phyloP scores from a whole-genome alignment of 2,329 filamentous ascomycete genomes.

The Penicillium sp. region DNA sequence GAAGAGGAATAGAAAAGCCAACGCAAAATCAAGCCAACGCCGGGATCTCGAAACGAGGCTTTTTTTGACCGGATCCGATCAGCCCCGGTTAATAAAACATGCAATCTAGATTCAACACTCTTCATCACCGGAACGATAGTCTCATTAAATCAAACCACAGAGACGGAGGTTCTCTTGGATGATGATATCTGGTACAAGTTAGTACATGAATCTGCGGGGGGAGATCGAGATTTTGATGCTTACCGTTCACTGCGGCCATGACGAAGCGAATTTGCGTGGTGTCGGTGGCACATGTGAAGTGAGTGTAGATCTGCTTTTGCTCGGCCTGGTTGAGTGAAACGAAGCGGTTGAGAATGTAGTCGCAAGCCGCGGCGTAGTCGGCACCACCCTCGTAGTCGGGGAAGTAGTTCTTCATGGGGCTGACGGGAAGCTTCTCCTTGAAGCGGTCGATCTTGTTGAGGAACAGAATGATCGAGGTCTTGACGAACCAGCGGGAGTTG shows the following conservation, averaged over 20 bases:
- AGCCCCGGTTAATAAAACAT: constrained; percentile 33
- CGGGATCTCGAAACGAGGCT: constrained; percentile 26
- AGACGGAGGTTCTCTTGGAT: constrained; percentile 98
- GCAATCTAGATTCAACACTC: constrained; percentile 35
- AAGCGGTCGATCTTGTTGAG: constrained; percentile 76
- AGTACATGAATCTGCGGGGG: neutral
- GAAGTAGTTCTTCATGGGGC: constrained; percentile 76
- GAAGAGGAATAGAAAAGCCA: constrained; percentile 7
- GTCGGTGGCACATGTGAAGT: constrained; percentile 98
- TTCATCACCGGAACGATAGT: constrained; percentile 27
- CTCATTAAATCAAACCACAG: constrained; percentile 87
- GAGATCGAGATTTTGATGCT: constrained; percentile 32
- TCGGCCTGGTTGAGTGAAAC: constrained; percentile 98
- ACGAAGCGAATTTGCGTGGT: constrained; percentile 99
- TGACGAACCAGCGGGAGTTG: constrained; percentile 72
- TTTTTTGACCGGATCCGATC: constrained; percentile 27
- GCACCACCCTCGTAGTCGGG: constrained; percentile 84
- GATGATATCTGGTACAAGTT: constrained; percentile 78
- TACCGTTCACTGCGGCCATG: constrained; percentile 99
- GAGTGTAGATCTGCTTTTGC: constrained; percentile 99
- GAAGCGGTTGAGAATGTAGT: constrained; percentile 98
- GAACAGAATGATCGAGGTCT: constrained; percentile 73
- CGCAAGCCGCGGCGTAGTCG: constrained; percentile 92
- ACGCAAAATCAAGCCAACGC: constrained; percentile 22
- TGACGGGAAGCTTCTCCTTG: constrained; percentile 73